These are phyloP conservation scores for Jaltomata sinuosa DNA, from an alignment of 257 asterid species.

Conservation along the genomic window DNA sequence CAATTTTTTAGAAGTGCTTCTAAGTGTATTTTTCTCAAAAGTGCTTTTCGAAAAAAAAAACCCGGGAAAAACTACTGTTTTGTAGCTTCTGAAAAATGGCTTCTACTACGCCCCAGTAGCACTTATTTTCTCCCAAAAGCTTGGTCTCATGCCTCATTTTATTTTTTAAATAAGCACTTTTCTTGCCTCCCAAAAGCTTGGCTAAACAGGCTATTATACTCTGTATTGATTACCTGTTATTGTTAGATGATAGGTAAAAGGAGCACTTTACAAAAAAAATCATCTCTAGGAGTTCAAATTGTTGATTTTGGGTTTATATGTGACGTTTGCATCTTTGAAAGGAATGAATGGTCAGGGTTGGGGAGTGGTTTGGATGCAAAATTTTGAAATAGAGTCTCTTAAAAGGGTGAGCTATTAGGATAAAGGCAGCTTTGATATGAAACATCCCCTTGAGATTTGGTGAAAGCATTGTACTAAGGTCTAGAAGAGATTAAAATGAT, in stretches of 20 bases:
- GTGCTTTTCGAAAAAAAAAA: no score
- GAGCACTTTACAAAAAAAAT: not conserved
- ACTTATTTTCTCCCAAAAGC: no score
- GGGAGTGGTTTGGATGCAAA: not conserved
- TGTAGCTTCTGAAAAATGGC: no score
- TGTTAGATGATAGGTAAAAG: not conserved
- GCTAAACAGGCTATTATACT: not conserved
- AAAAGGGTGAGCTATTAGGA: not conserved
- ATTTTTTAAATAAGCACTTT: no score
- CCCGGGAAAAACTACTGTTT: no score
- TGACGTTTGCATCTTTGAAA: not conserved
- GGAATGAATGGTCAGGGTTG: not conserved
- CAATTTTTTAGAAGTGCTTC: no score
- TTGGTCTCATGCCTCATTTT: no score
- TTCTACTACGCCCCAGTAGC: no score
- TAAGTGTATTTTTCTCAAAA: no score
- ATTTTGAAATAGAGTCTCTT: not conserved
- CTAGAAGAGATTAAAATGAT: not conserved
- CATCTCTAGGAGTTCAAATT: not conserved
- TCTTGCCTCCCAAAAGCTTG: no score
- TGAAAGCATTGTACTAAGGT: not conserved
- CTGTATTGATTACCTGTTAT: not conserved
- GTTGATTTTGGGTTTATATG: not conserved
- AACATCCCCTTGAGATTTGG: not conserved
- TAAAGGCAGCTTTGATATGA: not conserved